These are phyloP conservation scores for Trypanosoma melophagium DNA, from an alignment of 208 protist species.

Conservation along the genomic window DNA sequence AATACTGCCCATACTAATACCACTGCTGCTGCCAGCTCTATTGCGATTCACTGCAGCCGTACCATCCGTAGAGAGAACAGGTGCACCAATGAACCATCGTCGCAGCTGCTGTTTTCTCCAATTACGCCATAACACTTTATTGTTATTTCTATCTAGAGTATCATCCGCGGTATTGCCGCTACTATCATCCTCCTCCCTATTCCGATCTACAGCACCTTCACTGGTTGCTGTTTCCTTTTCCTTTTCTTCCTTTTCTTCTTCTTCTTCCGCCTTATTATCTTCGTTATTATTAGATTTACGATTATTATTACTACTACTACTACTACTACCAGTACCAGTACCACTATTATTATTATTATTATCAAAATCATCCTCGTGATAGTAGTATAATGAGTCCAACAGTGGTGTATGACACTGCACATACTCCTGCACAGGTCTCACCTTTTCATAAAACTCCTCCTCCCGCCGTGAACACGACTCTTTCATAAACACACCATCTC, in stretches of 20 bases:
- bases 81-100: neutral
- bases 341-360: too few relatives aligned
- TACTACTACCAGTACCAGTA: neutral
- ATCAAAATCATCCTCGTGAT: too few relatives aligned
- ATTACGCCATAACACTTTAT: neutral
- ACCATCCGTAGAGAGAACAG: constrained; percentile 7
- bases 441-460: constrained; percentile 77
- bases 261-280: neutral
- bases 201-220: too few relatives aligned
- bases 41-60: constrained; percentile 7
- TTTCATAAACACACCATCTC: constrained; percentile 72
- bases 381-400: neutral
- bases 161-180: neutral
- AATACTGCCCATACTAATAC: neutral
- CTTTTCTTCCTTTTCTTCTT: neutral
- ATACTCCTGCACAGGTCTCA: constrained; percentile 57
- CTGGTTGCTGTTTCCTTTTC: too few relatives aligned
- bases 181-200: neutral
- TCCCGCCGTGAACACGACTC: constrained; percentile 68
- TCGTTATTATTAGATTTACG: neutral
- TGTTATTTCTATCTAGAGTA: neutral
- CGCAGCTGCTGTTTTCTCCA: neutral
- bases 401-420: constrained; percentile 29
- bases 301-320: neutral
- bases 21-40: neutral